A percentile compares a stretch with the other conserved stretches of the same genome.
These are phyloP conservation scores for Rhododendron vialii DNA, from an alignment of 148 eudicot species.

Conservation along the genomic window DNA sequence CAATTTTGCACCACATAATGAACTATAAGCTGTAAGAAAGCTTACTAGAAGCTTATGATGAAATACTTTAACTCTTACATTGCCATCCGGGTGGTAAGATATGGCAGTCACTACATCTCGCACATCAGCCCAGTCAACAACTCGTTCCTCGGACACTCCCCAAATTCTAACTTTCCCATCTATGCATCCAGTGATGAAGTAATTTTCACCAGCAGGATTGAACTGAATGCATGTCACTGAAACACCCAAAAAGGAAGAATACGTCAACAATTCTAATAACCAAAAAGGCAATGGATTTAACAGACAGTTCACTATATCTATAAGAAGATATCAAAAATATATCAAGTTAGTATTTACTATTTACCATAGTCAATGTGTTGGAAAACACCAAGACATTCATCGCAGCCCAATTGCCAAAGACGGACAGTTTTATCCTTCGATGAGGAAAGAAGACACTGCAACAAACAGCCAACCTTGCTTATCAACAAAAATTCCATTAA, in stretches of 20 bases:
- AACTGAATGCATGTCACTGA: slow-evolving; percentile 87
- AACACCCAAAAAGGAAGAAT: slow-evolving; percentile 2
- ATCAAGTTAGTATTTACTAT: slow-evolving; percentile 29
- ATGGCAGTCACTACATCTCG: slow-evolving; percentile 65
- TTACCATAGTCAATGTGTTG: slow-evolving; percentile 70
- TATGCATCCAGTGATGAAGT: slow-evolving; percentile 81
- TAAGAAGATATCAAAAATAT: not conserved
- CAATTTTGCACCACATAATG: not conserved
- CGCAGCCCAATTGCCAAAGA: slow-evolving; percentile 62
- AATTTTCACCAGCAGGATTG: slow-evolving; percentile 61
- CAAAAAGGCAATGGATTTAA: not conserved
- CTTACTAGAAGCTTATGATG: not conserved
- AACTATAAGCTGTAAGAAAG: not conserved
- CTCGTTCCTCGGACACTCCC: slow-evolving; percentile 54
- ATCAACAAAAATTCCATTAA: not conserved
- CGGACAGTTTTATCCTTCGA: slow-evolving; percentile 82
- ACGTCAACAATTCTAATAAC: not conserved
- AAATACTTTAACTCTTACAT: slow-evolving; percentile 31
- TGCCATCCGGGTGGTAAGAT: slow-evolving; percentile 76
- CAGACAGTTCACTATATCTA: not conserved
- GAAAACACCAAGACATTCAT: slow-evolving; percentile 58
- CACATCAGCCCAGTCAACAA: slow-evolving; percentile 74
- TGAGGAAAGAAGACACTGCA: slow-evolving; percentile 77
- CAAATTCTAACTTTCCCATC: slow-evolving; percentile 87
- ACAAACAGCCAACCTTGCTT: slow-evolving; percentile 1